A percentile compares a stretch with the other conserved stretches of the same genome.
Conservation (phyloP, 352 stramenopile genomes). For the Globisporangium emineosum region DNA sequence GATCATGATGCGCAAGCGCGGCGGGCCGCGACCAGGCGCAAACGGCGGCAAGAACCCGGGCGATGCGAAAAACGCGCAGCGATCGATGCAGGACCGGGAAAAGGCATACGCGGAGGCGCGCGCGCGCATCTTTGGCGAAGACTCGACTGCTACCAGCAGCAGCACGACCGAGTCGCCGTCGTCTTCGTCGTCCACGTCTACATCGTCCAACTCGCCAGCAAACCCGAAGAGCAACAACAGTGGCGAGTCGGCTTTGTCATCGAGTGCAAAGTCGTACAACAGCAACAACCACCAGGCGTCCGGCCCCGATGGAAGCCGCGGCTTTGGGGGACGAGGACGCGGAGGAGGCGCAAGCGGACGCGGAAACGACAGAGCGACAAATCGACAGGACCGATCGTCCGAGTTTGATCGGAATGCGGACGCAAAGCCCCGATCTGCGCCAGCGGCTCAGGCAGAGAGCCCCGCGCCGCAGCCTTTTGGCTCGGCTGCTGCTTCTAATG, state of each 20-base stretch:
- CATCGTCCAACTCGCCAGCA: constrained; percentile 15
- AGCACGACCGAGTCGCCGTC: constrained; percentile 23
- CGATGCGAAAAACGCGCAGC: constrained; percentile 43
- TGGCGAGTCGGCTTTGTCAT: not conserved
- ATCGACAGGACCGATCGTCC: not conserved
- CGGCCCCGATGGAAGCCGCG: constrained; percentile 54
- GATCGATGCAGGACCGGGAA: constrained; percentile 91
- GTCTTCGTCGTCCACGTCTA: constrained; percentile 21
- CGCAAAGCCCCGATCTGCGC: not conserved
- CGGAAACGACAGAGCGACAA: not conserved
- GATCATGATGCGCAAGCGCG: constrained; percentile 91
- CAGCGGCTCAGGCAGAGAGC: not conserved
- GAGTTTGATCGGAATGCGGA: not conserved
- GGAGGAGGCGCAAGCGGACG: not conserved
- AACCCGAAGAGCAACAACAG: not conserved
- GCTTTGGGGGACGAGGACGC: constrained; percentile 27
- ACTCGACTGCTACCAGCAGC: constrained; percentile 24
- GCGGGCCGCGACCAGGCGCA: constrained; percentile 26
- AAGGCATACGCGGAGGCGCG: constrained; percentile 92
- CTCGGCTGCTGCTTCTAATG: not conserved
- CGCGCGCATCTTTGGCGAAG: constrained; percentile 92
- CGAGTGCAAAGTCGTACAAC: constrained; percentile 13
- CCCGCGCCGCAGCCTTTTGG: no score
- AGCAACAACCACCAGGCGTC: constrained; percentile 39
- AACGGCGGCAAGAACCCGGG: constrained; percentile 29